Evolutionary conservation across 2,329 filamentous ascomycete genomes (phyloP).

Genomic region (Hypocreales sp.): DNA sequence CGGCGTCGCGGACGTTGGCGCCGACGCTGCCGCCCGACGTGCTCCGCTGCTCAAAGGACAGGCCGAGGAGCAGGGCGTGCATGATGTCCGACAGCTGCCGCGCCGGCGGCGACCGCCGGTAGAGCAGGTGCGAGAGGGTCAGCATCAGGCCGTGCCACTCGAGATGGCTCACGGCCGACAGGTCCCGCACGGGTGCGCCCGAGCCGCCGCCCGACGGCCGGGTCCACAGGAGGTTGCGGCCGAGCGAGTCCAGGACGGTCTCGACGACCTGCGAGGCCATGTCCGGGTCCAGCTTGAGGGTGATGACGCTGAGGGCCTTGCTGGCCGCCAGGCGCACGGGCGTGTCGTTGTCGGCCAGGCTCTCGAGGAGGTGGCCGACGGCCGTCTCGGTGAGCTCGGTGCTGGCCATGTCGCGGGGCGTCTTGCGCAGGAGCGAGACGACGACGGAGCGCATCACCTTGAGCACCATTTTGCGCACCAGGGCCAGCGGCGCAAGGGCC

Average conservation of each 20-base stretch:
- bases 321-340: constrained; percentile 82
- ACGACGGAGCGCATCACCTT: constrained; percentile 71
- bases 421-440: constrained; percentile 45
- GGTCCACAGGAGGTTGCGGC: constrained; percentile 39
- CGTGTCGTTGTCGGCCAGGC: constrained; percentile 74
- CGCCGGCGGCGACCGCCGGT: constrained; percentile 64
- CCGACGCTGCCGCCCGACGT: constrained; percentile 75
- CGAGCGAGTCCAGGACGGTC: constrained; percentile 60
- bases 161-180: constrained; percentile 63
- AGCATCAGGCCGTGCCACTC: constrained; percentile 89
- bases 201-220: constrained; percentile 19
- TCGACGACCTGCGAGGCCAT: constrained; percentile 83
- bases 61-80: constrained; percentile 59
- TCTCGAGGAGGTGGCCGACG: constrained; percentile 67
- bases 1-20: constrained; percentile 83
- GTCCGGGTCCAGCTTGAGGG: constrained; percentile 59
- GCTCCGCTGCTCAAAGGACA: constrained; percentile 79
- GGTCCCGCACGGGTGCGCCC: constrained; percentile 32
- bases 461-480: constrained; percentile 67
- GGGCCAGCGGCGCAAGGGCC: constrained; percentile 52
- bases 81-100: constrained; percentile 58
- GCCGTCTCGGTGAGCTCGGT: constrained; percentile 57
- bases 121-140: constrained; percentile 73
- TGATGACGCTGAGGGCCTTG: constrained; percentile 80
- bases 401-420: constrained; percentile 22